These are phyloP conservation scores for Suillus bovinus DNA, from an alignment of 768 basidiomycete genomes.

Conservation along the genomic window DNA sequence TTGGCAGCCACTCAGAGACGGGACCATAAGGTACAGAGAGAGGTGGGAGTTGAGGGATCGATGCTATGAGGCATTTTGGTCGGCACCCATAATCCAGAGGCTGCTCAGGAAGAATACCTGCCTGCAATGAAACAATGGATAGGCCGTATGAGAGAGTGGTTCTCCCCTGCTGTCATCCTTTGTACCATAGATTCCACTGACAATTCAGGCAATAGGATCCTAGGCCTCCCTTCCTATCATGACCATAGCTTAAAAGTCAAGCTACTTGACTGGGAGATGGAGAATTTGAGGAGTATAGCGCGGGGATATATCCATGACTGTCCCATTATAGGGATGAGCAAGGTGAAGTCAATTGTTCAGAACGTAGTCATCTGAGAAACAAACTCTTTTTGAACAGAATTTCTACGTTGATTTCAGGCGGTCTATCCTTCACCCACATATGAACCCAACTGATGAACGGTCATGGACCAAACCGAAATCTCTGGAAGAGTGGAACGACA, in stretches of 20 bases:
- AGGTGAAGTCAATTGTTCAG: background rate
- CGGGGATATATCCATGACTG: slow-evolving; percentile 6
- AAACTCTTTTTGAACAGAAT: background rate
- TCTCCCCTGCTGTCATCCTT: slow-evolving; percentile 7
- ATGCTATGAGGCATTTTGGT: no score
- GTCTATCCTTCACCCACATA: background rate
- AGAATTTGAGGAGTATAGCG: background rate
- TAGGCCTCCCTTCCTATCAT: slow-evolving; percentile 7
- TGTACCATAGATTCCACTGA: slow-evolving; percentile 7
- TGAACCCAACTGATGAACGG: background rate
- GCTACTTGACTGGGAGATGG: slow-evolving; percentile 12
- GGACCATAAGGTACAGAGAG: background rate
- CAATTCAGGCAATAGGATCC: background rate
- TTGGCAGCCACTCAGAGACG: background rate
- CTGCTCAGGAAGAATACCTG: background rate
- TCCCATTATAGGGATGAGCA: background rate
- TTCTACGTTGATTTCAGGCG: background rate
- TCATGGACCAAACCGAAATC: background rate
- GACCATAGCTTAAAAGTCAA: slow-evolving; percentile 9
- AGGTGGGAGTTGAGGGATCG: no score
- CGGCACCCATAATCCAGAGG: no score
- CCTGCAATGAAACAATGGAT: slow-evolving; percentile 3
- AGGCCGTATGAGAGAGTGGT: slow-evolving; percentile 8
- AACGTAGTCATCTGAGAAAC: no score
- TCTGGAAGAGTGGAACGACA: background rate